phyloP scores from a whole-genome alignment of 139 green algal genomes.

The Tetradesmus obliquus region DNA sequence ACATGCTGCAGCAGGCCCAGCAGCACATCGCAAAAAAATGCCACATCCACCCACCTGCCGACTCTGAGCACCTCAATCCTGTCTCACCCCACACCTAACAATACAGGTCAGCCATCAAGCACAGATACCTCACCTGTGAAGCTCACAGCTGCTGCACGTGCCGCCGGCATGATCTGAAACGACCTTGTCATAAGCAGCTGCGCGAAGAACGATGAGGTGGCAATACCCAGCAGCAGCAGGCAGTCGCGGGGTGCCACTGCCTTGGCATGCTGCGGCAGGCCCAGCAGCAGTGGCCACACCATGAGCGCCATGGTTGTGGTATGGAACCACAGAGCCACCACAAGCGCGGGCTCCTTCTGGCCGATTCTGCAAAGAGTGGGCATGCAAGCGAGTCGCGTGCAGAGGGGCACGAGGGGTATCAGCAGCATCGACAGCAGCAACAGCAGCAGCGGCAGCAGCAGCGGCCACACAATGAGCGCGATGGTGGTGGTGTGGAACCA shows the following conservation, averaged over 20 bases:
- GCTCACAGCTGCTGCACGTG: conserved; percentile 14
- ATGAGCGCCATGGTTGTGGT: conserved; percentile 38
- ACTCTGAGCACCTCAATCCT: neutral
- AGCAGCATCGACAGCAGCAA: neutral
- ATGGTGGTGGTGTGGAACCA: conserved; percentile 48
- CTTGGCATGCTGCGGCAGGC: conserved; percentile 48
- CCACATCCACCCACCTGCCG: neutral
- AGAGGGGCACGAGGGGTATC: too few relatives aligned
- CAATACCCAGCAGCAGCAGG: conserved; percentile 54
- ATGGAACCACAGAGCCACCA: conserved; percentile 47
- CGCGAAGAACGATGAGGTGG: conserved; percentile 44
- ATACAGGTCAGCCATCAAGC: neutral
- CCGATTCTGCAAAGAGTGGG: conserved; percentile 2
- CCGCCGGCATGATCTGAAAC: conserved; percentile 55
- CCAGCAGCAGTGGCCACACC: conserved; percentile 45
- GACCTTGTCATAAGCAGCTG: conserved; percentile 58
- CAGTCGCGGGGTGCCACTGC: conserved; percentile 18
- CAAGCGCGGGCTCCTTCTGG: conserved; percentile 21
- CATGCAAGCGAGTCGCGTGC: too few relatives aligned
- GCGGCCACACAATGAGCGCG: conserved; percentile 21
- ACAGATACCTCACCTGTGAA: conserved; percentile 6
- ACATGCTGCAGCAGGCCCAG: neutral
- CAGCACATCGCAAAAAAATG: neutral
- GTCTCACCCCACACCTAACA: neutral
- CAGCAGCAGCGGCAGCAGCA: conserved; percentile 42